Evolutionary conservation across 2,329 filamentous ascomycete genomes (phyloP).

Genomic region (Ophiocordyceps sinensis): DNA sequence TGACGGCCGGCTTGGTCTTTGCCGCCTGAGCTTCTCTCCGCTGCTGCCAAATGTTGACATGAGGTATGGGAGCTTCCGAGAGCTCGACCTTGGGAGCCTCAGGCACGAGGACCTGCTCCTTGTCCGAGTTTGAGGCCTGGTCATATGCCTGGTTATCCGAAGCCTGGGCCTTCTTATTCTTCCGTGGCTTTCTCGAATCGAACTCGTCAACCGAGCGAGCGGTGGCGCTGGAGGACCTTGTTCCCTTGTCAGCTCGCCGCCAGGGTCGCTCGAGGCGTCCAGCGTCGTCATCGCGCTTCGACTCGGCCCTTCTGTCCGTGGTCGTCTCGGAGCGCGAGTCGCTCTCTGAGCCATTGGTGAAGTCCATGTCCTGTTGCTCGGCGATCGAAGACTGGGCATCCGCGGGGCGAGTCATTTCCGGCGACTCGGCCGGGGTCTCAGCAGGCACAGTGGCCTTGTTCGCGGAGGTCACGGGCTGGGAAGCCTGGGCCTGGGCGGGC

Average conservation of each 20-base stretch:
- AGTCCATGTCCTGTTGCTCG: conserved; percentile 21
- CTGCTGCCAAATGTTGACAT: conserved; percentile 80
- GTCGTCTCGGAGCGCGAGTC: conserved; percentile 20
- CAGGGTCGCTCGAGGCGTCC: conserved; percentile 23
- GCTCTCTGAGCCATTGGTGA: conserved; percentile 20
- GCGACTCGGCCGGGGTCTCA: conserved; percentile 12
- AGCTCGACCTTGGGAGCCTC: conserved; percentile 48
- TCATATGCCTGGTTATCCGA: conserved; percentile 28
- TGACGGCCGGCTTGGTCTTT: conserved; percentile 27
- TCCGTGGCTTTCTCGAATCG: conserved; percentile 30
- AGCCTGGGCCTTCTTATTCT: conserved; percentile 46
- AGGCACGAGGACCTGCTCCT: conserved; percentile 30
- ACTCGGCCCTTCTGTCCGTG: conserved; percentile 16
- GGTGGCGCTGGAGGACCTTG: conserved; percentile 46
- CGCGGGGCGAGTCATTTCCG: conserved; percentile 9
- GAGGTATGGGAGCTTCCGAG: conserved; percentile 66
- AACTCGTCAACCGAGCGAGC: conserved; percentile 53
- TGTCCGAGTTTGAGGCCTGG: conserved; percentile 38
- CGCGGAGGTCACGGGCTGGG: conserved; percentile 14
- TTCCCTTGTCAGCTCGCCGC: conserved; percentile 30
- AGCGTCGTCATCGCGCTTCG: conserved; percentile 23
- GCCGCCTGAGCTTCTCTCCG: conserved; percentile 51
- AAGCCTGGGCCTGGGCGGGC: conserved; percentile 10
- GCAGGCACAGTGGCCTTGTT: conserved; percentile 10
- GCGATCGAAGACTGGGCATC: conserved; percentile 8